Base-by-base conservation (phyloP, 768 basidiomycete species). In the Pisolithus microcarpus region DNA sequence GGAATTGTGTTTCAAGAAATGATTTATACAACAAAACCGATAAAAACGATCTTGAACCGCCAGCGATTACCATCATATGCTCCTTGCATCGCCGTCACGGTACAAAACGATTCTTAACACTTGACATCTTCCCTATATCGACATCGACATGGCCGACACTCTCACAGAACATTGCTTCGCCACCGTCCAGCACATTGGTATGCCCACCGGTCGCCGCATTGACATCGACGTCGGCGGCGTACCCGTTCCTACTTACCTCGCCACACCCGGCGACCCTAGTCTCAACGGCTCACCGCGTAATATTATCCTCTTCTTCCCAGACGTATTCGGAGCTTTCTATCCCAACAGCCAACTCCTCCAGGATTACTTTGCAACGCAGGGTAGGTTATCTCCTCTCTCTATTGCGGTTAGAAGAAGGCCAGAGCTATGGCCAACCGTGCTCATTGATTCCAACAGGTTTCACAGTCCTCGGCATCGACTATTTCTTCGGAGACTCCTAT, bases 351-450 rank as follows among this genome's bases (percentile, higher is more conserved):
- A 81, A 62, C 68, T 84, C 19, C 50, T 85, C 6, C 80, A 83
- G 59, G 82, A 86, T 60, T 85, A 76, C 57, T 82, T 78, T 53
- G 82, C 84, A 1, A 67, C 75, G 8, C 70, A 77, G 19, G 83
- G 84, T 84, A 50, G 2, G 65, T 26, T 26, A 26, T 4, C 26
- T 26, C 4, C 21, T 4, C 21, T 23, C 21, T 23, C 21, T 4
- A 23, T 23, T 23, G 21, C 21, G 21, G 21, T 23, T 23, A 23
- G 21, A 23, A 23, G 21, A 23, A 23, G 2, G 21, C 21, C 3
- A 30, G 1, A 30, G 10, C 8, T 10, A 30, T 30, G 6, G 7
- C 24, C 13, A 39, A 3, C 51, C 40, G 11, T 16, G 8, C 11
- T 10, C 38, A 38, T 26, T 7, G 31, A 13, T 11, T n/a, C 13